Conservation (phyloP, 257 asterid species). For the Solanum infundibuliforme region DNA sequence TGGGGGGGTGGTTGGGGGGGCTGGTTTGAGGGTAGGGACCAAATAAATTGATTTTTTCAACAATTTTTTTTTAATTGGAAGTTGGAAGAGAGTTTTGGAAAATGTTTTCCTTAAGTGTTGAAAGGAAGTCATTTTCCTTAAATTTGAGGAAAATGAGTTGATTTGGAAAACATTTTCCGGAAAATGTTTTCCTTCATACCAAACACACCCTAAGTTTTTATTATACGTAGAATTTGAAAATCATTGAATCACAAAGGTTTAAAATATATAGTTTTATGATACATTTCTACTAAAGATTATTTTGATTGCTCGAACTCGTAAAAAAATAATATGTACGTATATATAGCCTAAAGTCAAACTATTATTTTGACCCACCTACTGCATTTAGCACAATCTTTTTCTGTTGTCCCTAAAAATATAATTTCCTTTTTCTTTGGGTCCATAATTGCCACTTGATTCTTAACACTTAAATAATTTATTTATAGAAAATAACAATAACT, state of each 20-base stretch:
- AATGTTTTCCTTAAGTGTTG: too few species aligned
- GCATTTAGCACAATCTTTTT: background rate
- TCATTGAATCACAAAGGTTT: accelerated
- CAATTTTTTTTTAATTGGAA: too few species aligned
- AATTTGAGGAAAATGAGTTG: too few species aligned
- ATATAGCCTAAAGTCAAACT: background rate
- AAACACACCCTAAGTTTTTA: accelerated
- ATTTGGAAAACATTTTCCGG: too few species aligned
- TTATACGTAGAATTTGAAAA: accelerated
- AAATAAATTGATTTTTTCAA: too few species aligned
- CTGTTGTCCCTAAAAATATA: background rate
- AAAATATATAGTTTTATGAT: accelerated
- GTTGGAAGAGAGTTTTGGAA: too few species aligned
- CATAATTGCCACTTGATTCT: background rate
- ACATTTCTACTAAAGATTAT: accelerated
- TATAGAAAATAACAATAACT: background rate
- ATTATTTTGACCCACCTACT: background rate
- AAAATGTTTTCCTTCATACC: too few species aligned
- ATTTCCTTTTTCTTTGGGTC: background rate
- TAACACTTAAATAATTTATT: background rate
- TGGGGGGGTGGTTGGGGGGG: too few species aligned
- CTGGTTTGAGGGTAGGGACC: too few species aligned
- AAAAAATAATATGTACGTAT: background rate
- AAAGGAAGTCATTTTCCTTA: too few species aligned
- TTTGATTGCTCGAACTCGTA: accelerated